A percentile compares a stretch with the other conserved stretches of the same genome.
These are phyloP conservation scores for Theileria annulata DNA, from an alignment of 169 alveolate species.

Conservation along the genomic window DNA sequence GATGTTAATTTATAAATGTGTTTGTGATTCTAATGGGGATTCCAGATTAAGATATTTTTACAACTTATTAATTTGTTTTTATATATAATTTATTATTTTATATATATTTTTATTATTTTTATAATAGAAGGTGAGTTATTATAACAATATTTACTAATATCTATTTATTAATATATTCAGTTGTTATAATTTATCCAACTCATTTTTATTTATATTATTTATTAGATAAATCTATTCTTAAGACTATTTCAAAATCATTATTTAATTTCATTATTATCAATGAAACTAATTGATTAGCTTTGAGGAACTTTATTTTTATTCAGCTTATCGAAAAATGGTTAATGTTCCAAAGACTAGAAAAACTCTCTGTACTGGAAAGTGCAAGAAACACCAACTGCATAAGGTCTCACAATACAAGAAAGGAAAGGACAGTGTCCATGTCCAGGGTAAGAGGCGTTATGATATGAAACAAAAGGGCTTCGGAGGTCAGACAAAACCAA, in stretches of 20 bases:
- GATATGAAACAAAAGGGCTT: constrained; percentile 98
- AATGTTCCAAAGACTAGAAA: constrained; percentile 90
- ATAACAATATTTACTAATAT: neutral
- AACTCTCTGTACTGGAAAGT: constrained; percentile 89
- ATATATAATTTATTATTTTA: neutral
- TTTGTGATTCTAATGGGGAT: constrained; percentile 1
- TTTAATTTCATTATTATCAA: neutral
- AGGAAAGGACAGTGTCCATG: constrained; percentile 95
- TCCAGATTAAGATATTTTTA: neutral
- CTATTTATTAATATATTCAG: neutral
- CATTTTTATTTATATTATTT: too few species aligned
- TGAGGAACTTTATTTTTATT: neutral
- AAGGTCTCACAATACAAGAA: constrained; percentile 97
- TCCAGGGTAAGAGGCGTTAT: constrained; percentile 98
- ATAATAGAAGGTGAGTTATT: neutral
- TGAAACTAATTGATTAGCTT: neutral
- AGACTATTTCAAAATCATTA: neutral
- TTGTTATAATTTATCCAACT: too few species aligned
- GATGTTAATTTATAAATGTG: neutral
- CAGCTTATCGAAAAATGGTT: constrained; percentile 77
- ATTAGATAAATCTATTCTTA: too few species aligned
- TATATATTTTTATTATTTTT: neutral
- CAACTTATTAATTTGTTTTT: neutral
- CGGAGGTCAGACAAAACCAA: constrained; percentile 99
- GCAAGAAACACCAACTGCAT: constrained; percentile 91